Base-by-base conservation (phyloP, 805 yeast species). In the Metschnikowia koreensis region DNA sequence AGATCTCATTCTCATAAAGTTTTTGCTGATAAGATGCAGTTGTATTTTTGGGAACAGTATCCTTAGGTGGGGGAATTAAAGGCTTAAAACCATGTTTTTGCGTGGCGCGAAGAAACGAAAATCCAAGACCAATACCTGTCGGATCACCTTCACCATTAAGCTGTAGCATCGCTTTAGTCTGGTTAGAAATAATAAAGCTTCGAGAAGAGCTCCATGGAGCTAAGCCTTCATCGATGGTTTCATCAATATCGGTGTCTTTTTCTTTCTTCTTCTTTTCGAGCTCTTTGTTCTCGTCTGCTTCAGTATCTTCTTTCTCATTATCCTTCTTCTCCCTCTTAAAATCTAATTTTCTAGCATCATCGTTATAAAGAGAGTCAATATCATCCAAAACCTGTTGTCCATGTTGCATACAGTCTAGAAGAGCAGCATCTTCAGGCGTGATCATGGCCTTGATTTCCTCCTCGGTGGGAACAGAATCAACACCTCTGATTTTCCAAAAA, bases 71-170 rank as follows among this genome's bases (percentile, higher is more conserved):
- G 1, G 66, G 65, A 46, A 71, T 63, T 12, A 70, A 58, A 6
- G 79, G 78, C 39, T 64, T 60, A 68, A 93, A 93, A 1, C 97
- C 96, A 63, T 96, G 97, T 68, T 93, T 94, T 89, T 93, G 96
- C 0, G 97, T 89, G 0, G 97, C 88, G 58, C 92, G 81, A 60
- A 92, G 75, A 58, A 93, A 87, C 9, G 97, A 89, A 58, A 88
- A 88, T 0, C 93, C 96, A 57, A 89, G 87, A 2, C 96, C 94
- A 56, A 88, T 82, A 26, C 96, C 96, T 0, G 96, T 84, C 1
- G 97, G 96, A 66, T 94, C 98, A 45, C 98, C 98, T 48, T 86
- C 92, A 12, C 97, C 97, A 64, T 89, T 89, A 27, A 94, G 81
- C 64, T 91, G 97, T 41, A 94, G 77, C 97, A 94, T 94, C 0